Base-by-base conservation (phyloP, 371 early-diverging fungal genomes). In the Coemansia sp. region DNA sequence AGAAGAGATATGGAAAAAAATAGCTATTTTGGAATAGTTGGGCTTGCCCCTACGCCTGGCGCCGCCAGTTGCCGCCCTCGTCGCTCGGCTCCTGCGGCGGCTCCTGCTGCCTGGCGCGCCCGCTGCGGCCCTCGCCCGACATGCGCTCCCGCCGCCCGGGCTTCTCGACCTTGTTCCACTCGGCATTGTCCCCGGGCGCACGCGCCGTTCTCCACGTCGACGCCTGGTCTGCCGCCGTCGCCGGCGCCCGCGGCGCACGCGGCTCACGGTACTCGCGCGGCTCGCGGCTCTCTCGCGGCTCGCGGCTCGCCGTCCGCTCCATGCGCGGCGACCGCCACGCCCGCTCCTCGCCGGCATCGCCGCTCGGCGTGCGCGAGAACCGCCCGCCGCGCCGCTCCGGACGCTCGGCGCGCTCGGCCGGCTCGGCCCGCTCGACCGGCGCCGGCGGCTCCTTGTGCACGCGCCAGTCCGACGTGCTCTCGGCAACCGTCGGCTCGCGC, bases 381-480 rank as follows among this genome's bases (percentile, higher is more conserved):
- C 65, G 56, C 40, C 56, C 57, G n/a, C 57, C 26, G 26, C 26
- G 26, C 26, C 26, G 26, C 26, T 26, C 26, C 26, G 26, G 43
- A 16, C 43, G 43, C 43, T 43, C 43, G 7, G 43, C n/a, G 16
- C n/a, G n/a, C 43, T 5, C 30, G 26, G 49, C 49, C 49, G 26
- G 49, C 1, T 9, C 49, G 20, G 49, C 49, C 7, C 49, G 7
- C 40, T 12, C 40, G 9, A 9, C 9, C 49, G 14, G 52, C 41
- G 42, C 45, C 66, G 51, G 75, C 26, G 26, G 62, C 10, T 35
- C 60, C 26, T 61, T 62, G 60, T 61, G 61, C 11, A 56, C 49
- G n/a, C 77, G 65, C 77, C 77, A 77, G 53, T 69, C 69, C 7
- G 59, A 56, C 8, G 47, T 43, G 9, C 40, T 43, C 30, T 68